These are phyloP conservation scores for Boletus huronensis DNA, from an alignment of 768 basidiomycete genomes.

Conservation along the genomic window DNA sequence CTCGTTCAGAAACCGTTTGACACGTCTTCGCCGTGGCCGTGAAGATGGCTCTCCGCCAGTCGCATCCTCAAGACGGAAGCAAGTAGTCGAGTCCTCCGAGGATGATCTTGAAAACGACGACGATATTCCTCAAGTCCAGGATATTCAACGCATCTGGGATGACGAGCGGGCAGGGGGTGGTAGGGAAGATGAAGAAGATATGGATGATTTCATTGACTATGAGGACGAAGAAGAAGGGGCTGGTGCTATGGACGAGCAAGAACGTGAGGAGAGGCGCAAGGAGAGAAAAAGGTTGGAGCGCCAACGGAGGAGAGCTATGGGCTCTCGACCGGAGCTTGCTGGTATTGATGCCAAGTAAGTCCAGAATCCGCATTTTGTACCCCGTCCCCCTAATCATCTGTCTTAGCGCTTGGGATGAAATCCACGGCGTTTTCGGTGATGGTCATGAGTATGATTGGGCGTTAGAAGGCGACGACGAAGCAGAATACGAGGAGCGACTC, in stretches of 20 bases:
- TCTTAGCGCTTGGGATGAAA: conserved; percentile 87
- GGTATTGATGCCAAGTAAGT: conserved; percentile 84
- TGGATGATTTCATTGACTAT: conserved; percentile 76
- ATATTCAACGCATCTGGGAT: conserved; percentile 73
- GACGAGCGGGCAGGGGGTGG: conserved; percentile 55
- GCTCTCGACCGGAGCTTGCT: conserved; percentile 64
- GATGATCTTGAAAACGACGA: conserved; percentile 66
- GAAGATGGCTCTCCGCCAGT: conserved; percentile 67
- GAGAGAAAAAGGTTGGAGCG: conserved; percentile 61
- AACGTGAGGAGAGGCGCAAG: conserved; percentile 68
- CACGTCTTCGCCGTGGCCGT: conserved; percentile 69
- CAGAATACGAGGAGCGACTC: conserved; percentile 40
- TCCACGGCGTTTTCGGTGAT: conserved; percentile 94
- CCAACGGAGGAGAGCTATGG: conserved; percentile 61
- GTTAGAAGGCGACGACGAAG: conserved; percentile 72
- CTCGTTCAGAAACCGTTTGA: conserved; percentile 71
- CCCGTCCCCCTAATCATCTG: conserved; percentile 12
- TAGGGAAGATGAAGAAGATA: conserved; percentile 56
- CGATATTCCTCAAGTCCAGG: conserved; percentile 48
- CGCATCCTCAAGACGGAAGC: conserved; percentile 56
- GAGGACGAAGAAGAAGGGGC: conserved; percentile 79
- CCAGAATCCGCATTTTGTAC: background rate
- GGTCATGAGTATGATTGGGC: conserved; percentile 98
- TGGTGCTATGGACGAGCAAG: conserved; percentile 72
- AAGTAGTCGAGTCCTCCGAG: conserved; percentile 68